Evolutionary conservation across 257 asterid species (phyloP), one percentile per base, ranked within the genome.

Genomic region (Lavandula angustifolia): DNA sequence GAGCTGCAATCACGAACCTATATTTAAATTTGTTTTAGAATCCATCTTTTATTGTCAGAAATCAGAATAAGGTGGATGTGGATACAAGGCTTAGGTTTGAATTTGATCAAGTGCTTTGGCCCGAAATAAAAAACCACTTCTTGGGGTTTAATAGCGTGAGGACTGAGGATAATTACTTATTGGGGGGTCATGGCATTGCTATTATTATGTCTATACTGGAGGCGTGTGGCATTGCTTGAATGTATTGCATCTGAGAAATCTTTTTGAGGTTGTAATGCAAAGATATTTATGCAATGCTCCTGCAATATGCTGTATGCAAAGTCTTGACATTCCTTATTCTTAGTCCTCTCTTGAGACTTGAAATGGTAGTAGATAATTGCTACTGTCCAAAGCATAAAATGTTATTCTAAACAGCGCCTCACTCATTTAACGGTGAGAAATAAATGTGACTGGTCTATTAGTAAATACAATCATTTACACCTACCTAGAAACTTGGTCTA

Each of bases 41-140:
- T 57, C 49, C 8, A 34, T 32, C 46, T 51, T 32, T 54, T 33
- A 35, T 42, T 34, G 38, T 54, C 43, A 50, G 74, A 49, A 43
- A 33, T 33, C 1, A 1, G 46, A 40, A 40, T 18, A 14, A 35
- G 29, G 47, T 67, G 58, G 68, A 13, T 49, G 37, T 29, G 47
- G 60, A 42, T 67, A 37, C 1, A 33, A 64, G 31, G 31, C 52
- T 31, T 60, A 66, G 52, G 44, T 51, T 57, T 43, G 62, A 65
- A 37, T 51, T 57, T 43, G 62, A 65, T 66, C 48, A 62, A 66
- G 71, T 47, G 66, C 59, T 37, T 43, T 35, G 49, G 17, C 34
- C 47, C 48, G 14, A 37, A 61, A 66, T 53, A 16, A 8, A 43
- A 17, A 41, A 59, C 41, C 42, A 29, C 29, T 8, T 60, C 40